Evolutionary conservation across 2,329 filamentous ascomycete genomes (phyloP).

Genomic region (Scedosporium aurantiacum): DNA sequence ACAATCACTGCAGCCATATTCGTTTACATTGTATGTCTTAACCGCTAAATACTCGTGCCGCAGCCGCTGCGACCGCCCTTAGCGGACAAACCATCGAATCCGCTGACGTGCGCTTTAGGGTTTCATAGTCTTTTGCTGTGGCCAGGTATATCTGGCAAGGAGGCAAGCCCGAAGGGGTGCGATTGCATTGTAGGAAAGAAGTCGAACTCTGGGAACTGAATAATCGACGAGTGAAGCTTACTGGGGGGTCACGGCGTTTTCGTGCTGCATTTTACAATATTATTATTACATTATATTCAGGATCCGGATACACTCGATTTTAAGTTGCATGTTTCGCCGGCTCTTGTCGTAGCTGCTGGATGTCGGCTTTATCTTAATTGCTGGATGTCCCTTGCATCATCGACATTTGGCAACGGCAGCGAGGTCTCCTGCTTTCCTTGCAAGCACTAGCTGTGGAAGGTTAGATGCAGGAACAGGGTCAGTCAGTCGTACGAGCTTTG

Average conservation of each 20-base stretch:
- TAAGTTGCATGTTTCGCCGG: too few relatives aligned
- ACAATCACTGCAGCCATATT: constrained; percentile 82
- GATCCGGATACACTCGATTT: too few relatives aligned
- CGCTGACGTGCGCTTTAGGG: constrained; percentile 35
- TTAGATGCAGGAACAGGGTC: too few relatives aligned
- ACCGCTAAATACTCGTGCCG: neutral
- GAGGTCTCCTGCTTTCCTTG: too few relatives aligned
- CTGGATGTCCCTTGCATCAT: too few relatives aligned
- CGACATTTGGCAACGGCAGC: too few relatives aligned
- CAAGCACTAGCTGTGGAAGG: too few relatives aligned
- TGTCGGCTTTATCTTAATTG: too few relatives aligned
- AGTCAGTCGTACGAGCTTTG: too few relatives aligned
- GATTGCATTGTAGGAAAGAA: constrained; percentile 51
- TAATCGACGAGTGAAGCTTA: neutral
- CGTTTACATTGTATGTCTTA: constrained; percentile 65
- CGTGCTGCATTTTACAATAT: neutral
- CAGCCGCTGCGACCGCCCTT: neutral
- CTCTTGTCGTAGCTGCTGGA: too few relatives aligned
- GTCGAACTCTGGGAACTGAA: neutral
- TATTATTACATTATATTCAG: too few relatives aligned
- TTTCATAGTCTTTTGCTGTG: constrained; percentile 83
- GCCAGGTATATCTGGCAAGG: constrained; percentile 77
- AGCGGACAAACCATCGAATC: neutral
- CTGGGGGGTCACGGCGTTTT: neutral
- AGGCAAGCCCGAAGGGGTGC: constrained; percentile 74